A percentile compares a stretch with the other conserved stretches of the same genome.
These are phyloP conservation scores for Alternaria sp. DNA, from an alignment of 2,329 filamentous ascomycete genomes.

Conservation along the genomic window DNA sequence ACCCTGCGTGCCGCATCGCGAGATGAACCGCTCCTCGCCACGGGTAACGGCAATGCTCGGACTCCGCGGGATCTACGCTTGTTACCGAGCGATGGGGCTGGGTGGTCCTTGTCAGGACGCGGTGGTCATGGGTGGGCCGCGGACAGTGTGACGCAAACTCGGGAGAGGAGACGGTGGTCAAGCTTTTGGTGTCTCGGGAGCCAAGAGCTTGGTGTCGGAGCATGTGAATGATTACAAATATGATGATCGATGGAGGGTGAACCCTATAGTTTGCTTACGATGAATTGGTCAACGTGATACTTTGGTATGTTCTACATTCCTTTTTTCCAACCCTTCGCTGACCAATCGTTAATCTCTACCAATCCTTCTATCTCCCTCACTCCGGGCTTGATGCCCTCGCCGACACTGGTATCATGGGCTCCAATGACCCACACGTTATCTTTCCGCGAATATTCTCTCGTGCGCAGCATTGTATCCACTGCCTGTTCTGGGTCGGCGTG, in stretches of 20 bases:
- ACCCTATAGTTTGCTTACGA: not conserved
- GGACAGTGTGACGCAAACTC: not conserved
- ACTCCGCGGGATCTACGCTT: not conserved
- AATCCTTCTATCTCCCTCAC: constrained; percentile 34
- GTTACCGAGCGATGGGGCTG: not conserved
- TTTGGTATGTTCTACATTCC: not conserved
- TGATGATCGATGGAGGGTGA: not conserved
- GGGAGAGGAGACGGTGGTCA: constrained; percentile 12
- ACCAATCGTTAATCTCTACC: constrained; percentile 34
- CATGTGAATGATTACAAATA: not conserved
- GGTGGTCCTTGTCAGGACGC: not conserved
- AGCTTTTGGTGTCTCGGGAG: constrained; percentile 29
- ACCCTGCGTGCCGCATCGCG: constrained; percentile 7
- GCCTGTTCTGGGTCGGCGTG: constrained; percentile 37
- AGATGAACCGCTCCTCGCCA: not conserved
- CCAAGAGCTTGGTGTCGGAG: constrained; percentile 20
- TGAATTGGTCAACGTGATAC: not conserved
- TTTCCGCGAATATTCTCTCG: constrained; percentile 27
- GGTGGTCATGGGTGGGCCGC: not conserved
- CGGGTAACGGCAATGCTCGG: not conserved
- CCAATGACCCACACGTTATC: constrained; percentile 41
- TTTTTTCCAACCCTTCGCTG: constrained; percentile 34
- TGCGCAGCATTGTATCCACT: constrained; percentile 35
- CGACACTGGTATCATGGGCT: constrained; percentile 41
- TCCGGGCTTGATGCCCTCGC: constrained; percentile 26